phyloP scores from a whole-genome alignment of 148 eudicot species.

The Tetragonia tetragonoides region DNA sequence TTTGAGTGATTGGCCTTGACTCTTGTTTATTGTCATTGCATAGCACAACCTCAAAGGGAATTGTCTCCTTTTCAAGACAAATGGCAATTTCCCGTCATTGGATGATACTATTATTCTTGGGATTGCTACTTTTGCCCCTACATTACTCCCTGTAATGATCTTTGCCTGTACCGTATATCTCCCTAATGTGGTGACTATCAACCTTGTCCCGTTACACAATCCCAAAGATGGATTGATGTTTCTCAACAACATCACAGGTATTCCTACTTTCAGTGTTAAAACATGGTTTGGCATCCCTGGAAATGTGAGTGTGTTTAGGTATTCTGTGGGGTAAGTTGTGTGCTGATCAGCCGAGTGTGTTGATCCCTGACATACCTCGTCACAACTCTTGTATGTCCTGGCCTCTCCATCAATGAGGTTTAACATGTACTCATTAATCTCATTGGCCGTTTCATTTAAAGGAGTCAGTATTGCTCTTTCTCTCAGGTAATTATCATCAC shows the following conservation, averaged over 20 bases:
- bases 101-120: background rate
- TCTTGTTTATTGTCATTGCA: background rate
- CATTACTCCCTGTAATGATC: background rate
- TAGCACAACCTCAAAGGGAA: background rate
- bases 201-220: constrained; percentile 11
- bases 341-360: background rate
- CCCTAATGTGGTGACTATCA: background rate
- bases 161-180: background rate
- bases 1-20: background rate
- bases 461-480: constrained; percentile 19
- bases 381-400: background rate
- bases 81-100: background rate
- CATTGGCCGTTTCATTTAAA: constrained; percentile 7
- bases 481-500: background rate
- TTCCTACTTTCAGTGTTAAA: background rate
- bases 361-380: background rate
- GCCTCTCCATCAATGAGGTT: background rate
- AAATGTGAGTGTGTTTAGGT: background rate
- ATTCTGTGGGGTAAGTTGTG: background rate
- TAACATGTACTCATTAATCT: background rate
- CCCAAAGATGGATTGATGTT: constrained; percentile 5
- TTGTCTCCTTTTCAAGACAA: background rate
- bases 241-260: background rate
- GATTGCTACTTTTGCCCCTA: background rate
- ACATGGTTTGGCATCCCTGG: constrained; percentile 8